Conservation (phyloP, 2,329 filamentous ascomycete genomes). For the Podosphaera xanthii region DNA sequence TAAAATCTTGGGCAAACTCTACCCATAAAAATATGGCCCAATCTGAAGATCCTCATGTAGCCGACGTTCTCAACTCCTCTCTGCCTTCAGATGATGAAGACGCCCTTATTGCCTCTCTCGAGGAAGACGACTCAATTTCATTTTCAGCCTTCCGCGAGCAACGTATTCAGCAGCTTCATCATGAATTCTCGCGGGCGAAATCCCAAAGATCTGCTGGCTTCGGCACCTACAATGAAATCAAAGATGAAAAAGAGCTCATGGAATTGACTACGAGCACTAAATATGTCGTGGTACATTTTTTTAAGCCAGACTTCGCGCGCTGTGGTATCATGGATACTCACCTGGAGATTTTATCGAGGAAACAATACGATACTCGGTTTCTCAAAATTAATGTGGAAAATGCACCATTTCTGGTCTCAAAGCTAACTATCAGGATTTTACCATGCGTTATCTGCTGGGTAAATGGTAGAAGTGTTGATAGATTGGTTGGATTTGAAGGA, state of each 20-base stretch:
- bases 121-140: slow-evolving; percentile 27
- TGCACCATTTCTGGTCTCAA: slow-evolving; percentile 33
- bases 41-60: slow-evolving; percentile 23
- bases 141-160: slow-evolving; percentile 31
- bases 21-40: too few relatives aligned
- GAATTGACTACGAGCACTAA: slow-evolving; percentile 20
- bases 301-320: slow-evolving; percentile 20
- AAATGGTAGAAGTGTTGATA: slow-evolving; percentile 29
- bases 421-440: slow-evolving; percentile 31
- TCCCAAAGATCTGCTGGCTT: slow-evolving; percentile 25
- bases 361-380: slow-evolving; percentile 34
- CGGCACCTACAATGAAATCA: slow-evolving; percentile 30
- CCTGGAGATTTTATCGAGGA: slow-evolving; percentile 24
- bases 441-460: slow-evolving; percentile 35
- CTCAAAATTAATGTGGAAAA: slow-evolving; percentile 35
- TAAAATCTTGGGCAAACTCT: too few relatives aligned
- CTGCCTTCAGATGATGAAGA: slow-evolving; percentile 28
- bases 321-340: slow-evolving; percentile 21
- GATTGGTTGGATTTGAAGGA: slow-evolving; percentile 35
- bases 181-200: slow-evolving; percentile 28
- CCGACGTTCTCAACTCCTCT: slow-evolving; percentile 23
- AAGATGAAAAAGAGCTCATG: slow-evolving; percentile 33
- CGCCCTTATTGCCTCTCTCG: slow-evolving; percentile 31
- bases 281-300: slow-evolving; percentile 20
- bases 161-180: slow-evolving; percentile 32